These are phyloP conservation scores for Tetrahymena malaccensis DNA, from an alignment of 73 alveolate species.

Conservation along the genomic window DNA sequence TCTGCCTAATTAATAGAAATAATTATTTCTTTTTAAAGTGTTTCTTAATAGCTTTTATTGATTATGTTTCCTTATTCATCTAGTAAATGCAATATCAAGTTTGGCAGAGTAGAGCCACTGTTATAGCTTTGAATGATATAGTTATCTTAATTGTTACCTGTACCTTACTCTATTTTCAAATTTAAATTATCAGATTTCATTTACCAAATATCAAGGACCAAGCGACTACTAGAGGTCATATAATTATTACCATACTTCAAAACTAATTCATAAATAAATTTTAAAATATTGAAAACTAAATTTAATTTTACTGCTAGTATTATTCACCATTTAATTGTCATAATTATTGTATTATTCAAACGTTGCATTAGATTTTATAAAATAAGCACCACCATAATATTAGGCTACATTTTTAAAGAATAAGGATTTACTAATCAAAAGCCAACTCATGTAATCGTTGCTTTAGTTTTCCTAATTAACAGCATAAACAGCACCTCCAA, in stretches of 20 bases:
- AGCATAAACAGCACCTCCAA: background rate
- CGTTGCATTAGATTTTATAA: background rate
- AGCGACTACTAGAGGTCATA: background rate
- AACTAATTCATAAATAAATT: too few species aligned
- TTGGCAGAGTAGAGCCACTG: background rate
- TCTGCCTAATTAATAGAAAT: background rate
- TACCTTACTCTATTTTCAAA: background rate
- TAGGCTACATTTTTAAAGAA: background rate
- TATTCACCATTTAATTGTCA: background rate
- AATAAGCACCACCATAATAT: background rate
- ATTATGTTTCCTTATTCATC: background rate
- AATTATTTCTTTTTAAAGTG: background rate
- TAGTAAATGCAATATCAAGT: background rate
- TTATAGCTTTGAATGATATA: background rate
- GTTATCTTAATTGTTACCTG: background rate
- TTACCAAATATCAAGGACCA: background rate
- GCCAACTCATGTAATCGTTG: background rate
- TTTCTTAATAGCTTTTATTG: background rate
- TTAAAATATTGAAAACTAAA: background rate
- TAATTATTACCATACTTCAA: background rate
- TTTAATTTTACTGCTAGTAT: background rate
- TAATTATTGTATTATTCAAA: background rate
- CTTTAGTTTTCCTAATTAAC: background rate
- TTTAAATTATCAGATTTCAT: background rate
- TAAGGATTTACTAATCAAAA: background rate